Base-by-base conservation (phyloP, 371 early-diverging fungal genomes). In the Thermomucor indicae-seudaticae region DNA sequence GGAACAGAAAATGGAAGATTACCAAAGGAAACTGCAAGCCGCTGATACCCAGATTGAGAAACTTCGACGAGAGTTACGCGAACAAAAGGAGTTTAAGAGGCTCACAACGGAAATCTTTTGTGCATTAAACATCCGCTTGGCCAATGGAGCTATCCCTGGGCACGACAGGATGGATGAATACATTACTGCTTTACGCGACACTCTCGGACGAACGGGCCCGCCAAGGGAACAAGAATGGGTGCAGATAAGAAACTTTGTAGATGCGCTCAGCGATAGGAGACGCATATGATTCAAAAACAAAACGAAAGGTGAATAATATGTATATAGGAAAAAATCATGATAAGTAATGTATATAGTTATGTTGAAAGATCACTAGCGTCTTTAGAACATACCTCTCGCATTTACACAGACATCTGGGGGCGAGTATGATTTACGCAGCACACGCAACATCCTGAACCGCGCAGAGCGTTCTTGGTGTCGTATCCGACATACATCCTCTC, bases 91-190 rank as follows among this genome's bases (percentile, higher is more conserved):
- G 2, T 46, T 46, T 28, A 46, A 46, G 28, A 12, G 17, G 19
- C 1, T 32, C 11, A 30, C 30, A 8, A 46, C 46, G 16, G 46
- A 46, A n/a, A 46, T 46, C 16, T 20, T 46, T 3, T 31, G 22
- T 22, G 3, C 30, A 16, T 14, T 46, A 12, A 46, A 46, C 30
- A 30, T 46, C 11, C 3, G 22, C 6, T 3, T 32, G 5, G 32
- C 46, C 0, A 46, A 32, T 17, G 16, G 29, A 29, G 12, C 46
- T 30, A 25, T 43, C 43, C 17, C 14, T 22, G 11, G 10, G 19
- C 2, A 28, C 29, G 32, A 32, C 7, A 7, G 32, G 32, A 46
- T 46, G 46, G 46, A 46, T 20, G 46, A 46, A 32, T 46, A 46
- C 6, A 22, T 46, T 5, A 4, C 22, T 4, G 11, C 17, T 6